Percentiles rank a stretch among this genome's conserved stretches.
These are phyloP conservation scores for Solanum sejunctum DNA, from an alignment of 257 asterid species.

Conservation along the genomic window DNA sequence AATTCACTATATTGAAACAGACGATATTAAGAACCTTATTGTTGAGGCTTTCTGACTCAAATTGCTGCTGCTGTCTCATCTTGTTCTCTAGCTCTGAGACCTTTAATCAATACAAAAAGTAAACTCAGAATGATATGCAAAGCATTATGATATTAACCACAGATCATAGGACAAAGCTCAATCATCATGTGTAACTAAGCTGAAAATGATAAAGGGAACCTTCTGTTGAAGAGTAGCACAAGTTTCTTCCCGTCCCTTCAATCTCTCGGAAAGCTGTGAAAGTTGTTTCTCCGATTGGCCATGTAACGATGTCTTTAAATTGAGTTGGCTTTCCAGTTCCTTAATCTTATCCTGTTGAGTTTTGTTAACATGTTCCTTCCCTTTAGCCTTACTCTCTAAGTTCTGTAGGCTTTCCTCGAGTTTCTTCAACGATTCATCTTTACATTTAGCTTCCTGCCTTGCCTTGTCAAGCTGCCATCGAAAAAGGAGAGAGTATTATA, in stretches of 20 bases:
- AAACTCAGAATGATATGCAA: neutral
- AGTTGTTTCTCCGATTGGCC: constrained; percentile 61
- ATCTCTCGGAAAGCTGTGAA: constrained; percentile 47
- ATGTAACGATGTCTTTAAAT: constrained; percentile 40
- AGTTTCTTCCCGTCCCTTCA: constrained; percentile 67
- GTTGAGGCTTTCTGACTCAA: constrained; percentile 37
- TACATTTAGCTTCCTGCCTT: constrained; percentile 55
- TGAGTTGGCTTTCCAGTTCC: constrained; percentile 69
- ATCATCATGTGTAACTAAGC: neutral
- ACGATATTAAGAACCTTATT: constrained; percentile 37
- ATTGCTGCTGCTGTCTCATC: constrained; percentile 46
- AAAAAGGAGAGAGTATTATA: neutral
- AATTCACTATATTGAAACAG: neutral
- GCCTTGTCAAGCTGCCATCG: constrained; percentile 64
- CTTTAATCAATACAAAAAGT: constrained; percentile 25
- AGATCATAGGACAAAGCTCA: neutral
- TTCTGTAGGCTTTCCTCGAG: constrained; percentile 72
- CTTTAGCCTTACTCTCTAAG: constrained; percentile 70
- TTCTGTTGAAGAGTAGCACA: constrained; percentile 64
- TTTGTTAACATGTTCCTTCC: constrained; percentile 61
- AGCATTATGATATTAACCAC: neutral
- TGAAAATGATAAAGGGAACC: constrained; percentile 22
- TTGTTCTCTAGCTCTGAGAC: constrained; percentile 63
- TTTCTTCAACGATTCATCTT: constrained; percentile 68
- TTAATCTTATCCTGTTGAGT: constrained; percentile 65